Evolutionary conservation across 768 basidiomycete species (phyloP), one percentile per base, ranked within the genome.

Genomic region (Lentinus tigrinus): DNA sequence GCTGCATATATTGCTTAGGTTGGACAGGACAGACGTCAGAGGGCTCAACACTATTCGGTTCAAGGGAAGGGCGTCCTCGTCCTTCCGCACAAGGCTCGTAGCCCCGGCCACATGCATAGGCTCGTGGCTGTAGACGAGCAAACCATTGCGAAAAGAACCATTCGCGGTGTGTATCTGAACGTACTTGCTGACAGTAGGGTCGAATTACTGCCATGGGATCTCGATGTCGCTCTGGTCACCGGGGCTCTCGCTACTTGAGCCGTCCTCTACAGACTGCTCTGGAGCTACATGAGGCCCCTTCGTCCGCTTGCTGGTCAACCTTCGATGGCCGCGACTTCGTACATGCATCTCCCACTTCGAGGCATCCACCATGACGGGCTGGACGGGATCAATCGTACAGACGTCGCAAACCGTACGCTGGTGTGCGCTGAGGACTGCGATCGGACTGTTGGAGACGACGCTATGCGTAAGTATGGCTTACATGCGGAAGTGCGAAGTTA

Each of bases 361-460:
- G 46, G 76, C 74, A 48, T 90, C 81, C 72, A 93, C 81, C 77
- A 89, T 81, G 14, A 83, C 70, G 0, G 91, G 91, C 24, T 78
- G 75, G 21, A 77, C 70, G 2, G 76, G 65, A 54, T 89, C 74
- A 3, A 67, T 54, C 9, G 91, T 91, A 64, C 91, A 94, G 10
- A 78, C 69, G 2, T 77, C 65, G 68, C 91, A 94, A 4, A 83
- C 72, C 6, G 79, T 67, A 62, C 85, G 86, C 54, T 75, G 81
- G 49, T 84, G 80, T 1, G 83, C 82, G 44, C 73, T 68, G 4
- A 92, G 72, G 17, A 83, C 73, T 3, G 78, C 77, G 1, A 72
- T 70, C 2, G 90, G 89, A 61, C 91, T 93, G n/a, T n/a, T n/a
- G 55, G 14, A 17, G 11, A 0, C 52, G 60, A 48, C 38, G 14